Evolutionary conservation across 495 filamentous ascomycete species (phyloP).

Genomic region (Aspergillus biplanus): DNA sequence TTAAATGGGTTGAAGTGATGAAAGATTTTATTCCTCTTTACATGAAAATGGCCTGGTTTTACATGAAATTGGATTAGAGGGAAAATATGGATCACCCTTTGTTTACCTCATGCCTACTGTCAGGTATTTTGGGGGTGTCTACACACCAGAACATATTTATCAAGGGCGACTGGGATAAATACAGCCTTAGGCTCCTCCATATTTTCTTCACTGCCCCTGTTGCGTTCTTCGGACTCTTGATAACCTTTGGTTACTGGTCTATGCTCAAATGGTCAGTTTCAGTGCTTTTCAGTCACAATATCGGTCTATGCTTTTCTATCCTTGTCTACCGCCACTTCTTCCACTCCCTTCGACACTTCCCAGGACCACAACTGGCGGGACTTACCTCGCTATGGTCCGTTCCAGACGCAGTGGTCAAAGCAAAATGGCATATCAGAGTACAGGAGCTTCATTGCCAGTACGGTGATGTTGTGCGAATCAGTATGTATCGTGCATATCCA

Average conservation of each 20-base stretch:
- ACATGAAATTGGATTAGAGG: neutral
- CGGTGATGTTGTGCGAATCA: conserved; percentile 20
- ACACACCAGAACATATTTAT: conserved; percentile 55
- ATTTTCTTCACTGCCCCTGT: conserved; percentile 8
- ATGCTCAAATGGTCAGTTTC: neutral
- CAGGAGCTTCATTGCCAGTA: conserved; percentile 17
- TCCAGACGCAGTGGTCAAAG: neutral
- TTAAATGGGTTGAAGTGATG: too few relatives aligned
- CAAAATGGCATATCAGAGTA: conserved; percentile 19
- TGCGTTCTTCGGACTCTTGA: neutral
- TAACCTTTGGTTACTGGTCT: neutral
- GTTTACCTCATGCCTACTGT: neutral
- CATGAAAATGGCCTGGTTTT: too few relatives aligned
- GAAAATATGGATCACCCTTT: neutral
- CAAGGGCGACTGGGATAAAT: conserved; percentile 17
- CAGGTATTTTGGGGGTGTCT: neutral
- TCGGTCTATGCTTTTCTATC: conserved; percentile 15
- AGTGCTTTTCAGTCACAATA: conserved; percentile 8
- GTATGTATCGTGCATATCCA: conserved; percentile 5
- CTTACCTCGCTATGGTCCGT: conserved; percentile 17
- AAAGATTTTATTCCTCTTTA: too few relatives aligned
- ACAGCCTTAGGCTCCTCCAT: neutral
- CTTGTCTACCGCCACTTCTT: conserved; percentile 18
- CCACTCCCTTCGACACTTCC: conserved; percentile 11
- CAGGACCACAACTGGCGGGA: conserved; percentile 5